A percentile compares a stretch with the other conserved stretches of the same genome.
phyloP scores from a whole-genome alignment of 495 filamentous ascomycete genomes.

The Podospora pseudocomata region DNA sequence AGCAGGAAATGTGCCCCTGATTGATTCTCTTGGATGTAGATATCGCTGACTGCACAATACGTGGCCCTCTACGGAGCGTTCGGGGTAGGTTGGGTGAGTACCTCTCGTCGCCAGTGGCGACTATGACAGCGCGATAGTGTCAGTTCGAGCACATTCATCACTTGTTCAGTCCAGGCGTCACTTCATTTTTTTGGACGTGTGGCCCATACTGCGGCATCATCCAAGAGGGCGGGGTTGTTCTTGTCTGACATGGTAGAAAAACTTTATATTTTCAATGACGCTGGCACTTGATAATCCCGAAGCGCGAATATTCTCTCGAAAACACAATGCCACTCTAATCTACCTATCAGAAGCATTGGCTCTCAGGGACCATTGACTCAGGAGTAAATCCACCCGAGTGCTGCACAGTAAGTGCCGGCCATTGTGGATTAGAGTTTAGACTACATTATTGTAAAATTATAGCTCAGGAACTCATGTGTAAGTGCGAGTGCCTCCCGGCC shows the following conservation, averaged over 20 bases:
- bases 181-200: constrained; percentile 5
- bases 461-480: background rate
- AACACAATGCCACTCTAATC: background rate
- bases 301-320: background rate
- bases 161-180: background rate
- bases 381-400: background rate
- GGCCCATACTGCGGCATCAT: constrained; percentile 1
- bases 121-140: constrained; percentile 6
- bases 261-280: background rate
- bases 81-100: no score
- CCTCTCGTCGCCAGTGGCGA: background rate
- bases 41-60: background rate
- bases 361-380: background rate
- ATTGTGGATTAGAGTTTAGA: background rate
- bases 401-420: background rate
- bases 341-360: background rate
- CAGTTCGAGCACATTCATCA: background rate
- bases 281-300: background rate
- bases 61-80: background rate
- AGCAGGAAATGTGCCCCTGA: background rate
- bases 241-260: background rate
- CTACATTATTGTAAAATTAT: background rate
- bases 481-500: background rate
- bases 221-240: background rate
- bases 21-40: background rate